Evolutionary conservation across 1,284 basidiomycete genomes (phyloP).

Genomic region (Microbotryum intermedium): DNA sequence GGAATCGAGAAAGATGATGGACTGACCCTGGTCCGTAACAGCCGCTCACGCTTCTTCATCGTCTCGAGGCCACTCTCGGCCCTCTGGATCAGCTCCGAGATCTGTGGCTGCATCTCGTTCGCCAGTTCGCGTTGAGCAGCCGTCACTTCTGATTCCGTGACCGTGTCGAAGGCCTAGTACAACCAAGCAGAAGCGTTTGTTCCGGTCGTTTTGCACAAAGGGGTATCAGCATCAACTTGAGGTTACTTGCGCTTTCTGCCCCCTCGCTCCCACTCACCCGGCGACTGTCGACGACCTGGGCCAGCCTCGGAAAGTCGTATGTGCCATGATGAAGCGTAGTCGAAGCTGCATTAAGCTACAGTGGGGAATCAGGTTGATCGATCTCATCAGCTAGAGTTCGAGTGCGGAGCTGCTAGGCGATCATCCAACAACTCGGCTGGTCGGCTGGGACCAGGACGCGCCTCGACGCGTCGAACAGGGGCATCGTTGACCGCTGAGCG

Average conservation of each 20-base stretch:
- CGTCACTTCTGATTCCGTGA: conserved; percentile 24
- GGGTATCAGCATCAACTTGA: no score
- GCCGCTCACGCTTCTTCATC: conserved; percentile 22
- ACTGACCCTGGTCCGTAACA: conserved; percentile 17
- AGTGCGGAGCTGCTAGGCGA: no score
- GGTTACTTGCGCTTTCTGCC: no score
- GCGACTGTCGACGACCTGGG: neutral
- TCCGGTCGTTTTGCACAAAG: no score
- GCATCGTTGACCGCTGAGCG: no score
- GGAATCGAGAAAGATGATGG: no score
- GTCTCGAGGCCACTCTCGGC: conserved; percentile 27
- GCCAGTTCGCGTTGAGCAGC: conserved; percentile 23
- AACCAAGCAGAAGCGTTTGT: no score
- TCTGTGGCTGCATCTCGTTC: conserved; percentile 29
- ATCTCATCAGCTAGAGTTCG: no score
- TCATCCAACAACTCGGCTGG: no score
- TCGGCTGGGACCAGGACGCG: no score
- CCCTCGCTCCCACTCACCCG: neutral
- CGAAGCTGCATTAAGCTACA: neutral
- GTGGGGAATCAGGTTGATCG: no score
- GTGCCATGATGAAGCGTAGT: neutral
- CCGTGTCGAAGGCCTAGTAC: conserved; percentile 21
- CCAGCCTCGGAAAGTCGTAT: conserved; percentile 3
- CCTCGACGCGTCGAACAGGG: neutral
- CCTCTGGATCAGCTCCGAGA: conserved; percentile 24